phyloP scores from a whole-genome alignment of 1,139 yeast genomes.

The Keqinozyma sinolaborantium region DNA sequence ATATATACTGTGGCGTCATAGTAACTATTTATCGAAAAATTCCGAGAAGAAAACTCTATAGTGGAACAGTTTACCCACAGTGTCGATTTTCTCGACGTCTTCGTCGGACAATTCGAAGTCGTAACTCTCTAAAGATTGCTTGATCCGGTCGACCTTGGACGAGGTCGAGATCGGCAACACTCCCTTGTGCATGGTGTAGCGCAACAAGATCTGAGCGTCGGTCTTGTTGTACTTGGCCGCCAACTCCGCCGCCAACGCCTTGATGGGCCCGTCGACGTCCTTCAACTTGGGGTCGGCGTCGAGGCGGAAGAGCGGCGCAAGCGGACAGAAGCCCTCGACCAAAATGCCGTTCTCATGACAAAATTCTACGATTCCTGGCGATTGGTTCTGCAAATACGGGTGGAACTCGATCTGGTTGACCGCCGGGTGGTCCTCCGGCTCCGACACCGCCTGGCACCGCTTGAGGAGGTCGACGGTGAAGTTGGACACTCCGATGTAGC shows the following conservation, averaged over 20 bases:
- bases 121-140: constrained; percentile 47
- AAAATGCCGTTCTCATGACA: constrained; percentile 24
- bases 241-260: constrained; percentile 41
- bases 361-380: constrained; percentile 25
- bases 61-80: constrained; percentile 16
- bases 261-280: constrained; percentile 26
- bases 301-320: constrained; percentile 27
- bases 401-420: constrained; percentile 43
- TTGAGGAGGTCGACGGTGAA: constrained; percentile 27
- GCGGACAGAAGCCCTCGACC: constrained; percentile 38
- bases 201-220: constrained; percentile 56
- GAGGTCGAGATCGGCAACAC: constrained; percentile 71
- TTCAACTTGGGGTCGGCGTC: constrained; percentile 12
- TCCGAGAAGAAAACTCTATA: constrained; percentile 15
- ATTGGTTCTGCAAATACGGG: constrained; percentile 37
- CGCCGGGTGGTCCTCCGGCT: constrained; percentile 20
- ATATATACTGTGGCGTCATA: background rate
- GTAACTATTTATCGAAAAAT: background rate
- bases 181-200: constrained; percentile 63
- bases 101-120: constrained; percentile 33
- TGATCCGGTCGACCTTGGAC: constrained; percentile 51
- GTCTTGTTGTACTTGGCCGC: constrained; percentile 39
- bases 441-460: constrained; percentile 38
- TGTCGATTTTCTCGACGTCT: constrained; percentile 20
- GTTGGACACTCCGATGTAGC: constrained; percentile 44